phyloP scores from a whole-genome alignment of 1,284 basidiomycete species.

The Irpex rosettiformis region DNA sequence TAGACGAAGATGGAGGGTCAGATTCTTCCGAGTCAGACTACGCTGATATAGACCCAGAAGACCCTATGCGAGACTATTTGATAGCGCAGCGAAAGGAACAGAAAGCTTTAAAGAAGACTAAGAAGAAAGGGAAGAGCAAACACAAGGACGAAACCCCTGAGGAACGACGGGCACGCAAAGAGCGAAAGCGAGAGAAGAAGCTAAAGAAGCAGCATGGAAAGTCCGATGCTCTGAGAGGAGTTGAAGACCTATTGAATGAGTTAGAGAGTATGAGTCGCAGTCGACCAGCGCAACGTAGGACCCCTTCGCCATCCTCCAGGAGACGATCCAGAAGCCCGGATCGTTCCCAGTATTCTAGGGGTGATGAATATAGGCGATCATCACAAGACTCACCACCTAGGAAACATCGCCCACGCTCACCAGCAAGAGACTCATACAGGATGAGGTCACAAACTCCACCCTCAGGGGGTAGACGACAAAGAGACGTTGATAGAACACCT shows the following conservation, averaged over 20 bases:
- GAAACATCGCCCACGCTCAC: not conserved
- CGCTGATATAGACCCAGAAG: slow-evolving; percentile 86
- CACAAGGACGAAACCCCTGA: slow-evolving; percentile 77
- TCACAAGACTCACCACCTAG: slow-evolving; percentile 1
- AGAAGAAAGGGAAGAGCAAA: slow-evolving; percentile 49
- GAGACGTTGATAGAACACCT: slow-evolving; percentile 4
- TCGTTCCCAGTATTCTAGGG: slow-evolving; percentile 1
- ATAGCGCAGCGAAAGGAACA: slow-evolving; percentile 67
- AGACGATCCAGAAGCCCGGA: slow-evolving; percentile 20
- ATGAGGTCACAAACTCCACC: slow-evolving; percentile 6
- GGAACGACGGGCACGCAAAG: slow-evolving; percentile 67
- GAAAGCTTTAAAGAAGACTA: slow-evolving; percentile 57
- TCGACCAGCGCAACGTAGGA: slow-evolving; percentile 15
- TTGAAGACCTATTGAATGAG: slow-evolving; percentile 42
- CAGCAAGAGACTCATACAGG: not conserved
- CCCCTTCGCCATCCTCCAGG: slow-evolving; percentile 17
- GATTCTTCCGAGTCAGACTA: slow-evolving; percentile 66
- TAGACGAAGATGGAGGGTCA: slow-evolving; percentile 52
- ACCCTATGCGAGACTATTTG: slow-evolving; percentile 95
- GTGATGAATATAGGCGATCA: slow-evolving; percentile 1
- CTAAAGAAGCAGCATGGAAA: slow-evolving; percentile 40
- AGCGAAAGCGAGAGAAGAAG: slow-evolving; percentile 58
- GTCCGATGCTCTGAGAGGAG: slow-evolving; percentile 44
- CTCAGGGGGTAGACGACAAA: slow-evolving; percentile 1
- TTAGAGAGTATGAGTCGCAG: slow-evolving; percentile 22